Evolutionary conservation across 176 grass and related monocot genomes (phyloP), one percentile per base, ranked within the genome.

Genomic region (Dactylis glomerata): DNA sequence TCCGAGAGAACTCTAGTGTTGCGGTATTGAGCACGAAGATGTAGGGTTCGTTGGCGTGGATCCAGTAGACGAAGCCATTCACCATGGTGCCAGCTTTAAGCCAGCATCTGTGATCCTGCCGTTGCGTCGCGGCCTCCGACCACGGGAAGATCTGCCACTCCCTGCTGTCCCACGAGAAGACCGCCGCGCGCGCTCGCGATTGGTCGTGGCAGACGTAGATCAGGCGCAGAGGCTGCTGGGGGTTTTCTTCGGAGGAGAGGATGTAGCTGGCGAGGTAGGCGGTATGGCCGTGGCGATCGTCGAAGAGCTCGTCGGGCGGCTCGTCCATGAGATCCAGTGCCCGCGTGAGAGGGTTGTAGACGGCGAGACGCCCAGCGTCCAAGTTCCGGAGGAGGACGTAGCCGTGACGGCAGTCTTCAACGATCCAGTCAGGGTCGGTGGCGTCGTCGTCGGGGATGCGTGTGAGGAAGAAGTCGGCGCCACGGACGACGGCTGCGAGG

Each of bases 401-500:
- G 68, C 68, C 68, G n/a, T 44, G 22, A 2, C 38, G 5, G 68
- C 68, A 71, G n/a, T 23, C 68, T 4, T 44, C n/a, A 0, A 71
- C 38, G 68, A 15, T 38, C 68, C 68, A 71, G 38, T 37, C 68
- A 10, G 68, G 68, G 68, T 26, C 42, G 68, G n/a, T 8, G 38
- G 42, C 38, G 22, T 71, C 68, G 11, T 44, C 68, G 68, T 23
- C 38, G 68, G 68, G 68, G 68, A 44, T 1, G 68, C 68, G 38
- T 22, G 68, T 71, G 38, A 71, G 68, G n/a, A 71, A 71, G 38
- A 71, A 71, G 14, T 71, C 38, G 68, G 68, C 68, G 38, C 68
- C 68, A n/a, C 68, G 68, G 68, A 44, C 68, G 68, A 14, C 68
- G 38, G 68, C 68, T 23, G 68, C 68, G 68, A 26, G 37, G 68